A percentile compares a stretch with the other conserved stretches of the same genome.
Conservation (phyloP, 2,329 filamentous ascomycete genomes). For the Endoconidiophora polonica region DNA sequence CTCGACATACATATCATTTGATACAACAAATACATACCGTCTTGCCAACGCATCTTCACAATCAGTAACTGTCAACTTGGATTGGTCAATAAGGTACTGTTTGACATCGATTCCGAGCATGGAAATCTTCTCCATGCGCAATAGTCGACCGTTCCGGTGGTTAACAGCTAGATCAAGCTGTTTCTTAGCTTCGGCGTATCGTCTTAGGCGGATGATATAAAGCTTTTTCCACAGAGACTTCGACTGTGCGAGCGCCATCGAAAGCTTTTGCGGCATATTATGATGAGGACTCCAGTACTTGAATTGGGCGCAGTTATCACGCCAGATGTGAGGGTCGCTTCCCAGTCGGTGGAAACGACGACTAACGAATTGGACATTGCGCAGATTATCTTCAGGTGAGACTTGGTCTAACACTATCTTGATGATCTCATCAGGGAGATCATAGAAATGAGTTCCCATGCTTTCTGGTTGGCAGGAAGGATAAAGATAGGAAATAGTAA, state of each 20-base stretch:
- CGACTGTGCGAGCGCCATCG: constrained; percentile 26
- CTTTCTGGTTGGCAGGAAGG: background rate
- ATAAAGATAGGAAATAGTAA: background rate
- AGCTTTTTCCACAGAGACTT: constrained; percentile 58
- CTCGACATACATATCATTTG: background rate
- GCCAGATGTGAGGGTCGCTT: constrained; percentile 65
- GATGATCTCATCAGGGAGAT: constrained; percentile 70
- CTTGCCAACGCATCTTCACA: constrained; percentile 60
- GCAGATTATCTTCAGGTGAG: constrained; percentile 38
- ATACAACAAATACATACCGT: constrained; percentile 26
- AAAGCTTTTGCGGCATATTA: constrained; percentile 39
- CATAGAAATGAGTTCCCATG: constrained; percentile 1
- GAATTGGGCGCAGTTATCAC: constrained; percentile 55
- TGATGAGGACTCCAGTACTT: constrained; percentile 58
- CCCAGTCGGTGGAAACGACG: constrained; percentile 48
- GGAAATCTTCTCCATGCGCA: constrained; percentile 54
- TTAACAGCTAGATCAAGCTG: constrained; percentile 52
- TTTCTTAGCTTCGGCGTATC: constrained; percentile 33
- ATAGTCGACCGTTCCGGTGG: constrained; percentile 53
- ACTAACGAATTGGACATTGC: constrained; percentile 36
- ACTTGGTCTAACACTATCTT: constrained; percentile 54
- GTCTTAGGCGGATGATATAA: constrained; percentile 38
- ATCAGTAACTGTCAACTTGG: constrained; percentile 35
- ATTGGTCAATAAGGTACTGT: constrained; percentile 59
- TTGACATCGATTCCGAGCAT: constrained; percentile 72